A percentile compares a stretch with the other conserved stretches of the same genome.
Conservation (phyloP, 1,284 basidiomycete genomes). For the Vanrija pseudolonga region DNA sequence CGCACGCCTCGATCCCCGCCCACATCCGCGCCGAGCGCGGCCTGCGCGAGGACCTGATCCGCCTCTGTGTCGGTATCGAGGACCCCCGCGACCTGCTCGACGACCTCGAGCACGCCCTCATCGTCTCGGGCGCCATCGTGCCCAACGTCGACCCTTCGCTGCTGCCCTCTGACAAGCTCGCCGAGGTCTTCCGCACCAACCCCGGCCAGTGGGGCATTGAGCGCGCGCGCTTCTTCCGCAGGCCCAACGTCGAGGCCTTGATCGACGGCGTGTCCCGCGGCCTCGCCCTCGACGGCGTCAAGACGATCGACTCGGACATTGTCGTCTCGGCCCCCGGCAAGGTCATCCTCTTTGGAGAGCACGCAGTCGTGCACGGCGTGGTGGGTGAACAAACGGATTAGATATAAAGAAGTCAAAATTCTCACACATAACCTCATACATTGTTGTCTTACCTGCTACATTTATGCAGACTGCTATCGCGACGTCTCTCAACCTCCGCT, state of each 20-base stretch:
- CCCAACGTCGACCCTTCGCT: conserved; percentile 31
- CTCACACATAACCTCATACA: conserved; percentile 9
- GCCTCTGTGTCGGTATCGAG: conserved; percentile 97
- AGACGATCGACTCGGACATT: conserved; percentile 52
- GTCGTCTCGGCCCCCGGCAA: conserved; percentile 95
- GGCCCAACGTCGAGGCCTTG: conserved; percentile 31
- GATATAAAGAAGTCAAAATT: conserved; percentile 1
- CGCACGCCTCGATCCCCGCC: conserved; percentile 98
- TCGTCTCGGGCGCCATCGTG: conserved; percentile 82
- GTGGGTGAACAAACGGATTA: conserved; percentile 56
- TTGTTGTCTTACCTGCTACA: conserved; percentile 10
- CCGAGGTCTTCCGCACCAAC: conserved; percentile 37
- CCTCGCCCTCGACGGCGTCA: conserved; percentile 20
- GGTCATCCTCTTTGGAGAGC: conserved; percentile 97
- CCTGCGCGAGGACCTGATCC: conserved; percentile 94
- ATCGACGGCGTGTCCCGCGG: conserved; percentile 35
- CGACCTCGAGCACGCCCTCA: conserved; percentile 87
- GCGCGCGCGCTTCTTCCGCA: conserved; percentile 42
- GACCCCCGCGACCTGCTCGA: conserved; percentile 89
- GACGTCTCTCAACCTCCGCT: conserved; percentile 89
- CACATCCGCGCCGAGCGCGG: conserved; percentile 80
- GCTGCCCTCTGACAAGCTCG: conserved; percentile 25
- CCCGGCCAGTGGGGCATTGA: conserved; percentile 41
- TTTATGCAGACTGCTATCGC: conserved; percentile 80
- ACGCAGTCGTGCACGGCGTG: conserved; percentile 96